A percentile compares a stretch with the other conserved stretches of the same genome.
phyloP scores from a whole-genome alignment of 2,329 filamentous ascomycete species.

The Amesomyces nigricolor region DNA sequence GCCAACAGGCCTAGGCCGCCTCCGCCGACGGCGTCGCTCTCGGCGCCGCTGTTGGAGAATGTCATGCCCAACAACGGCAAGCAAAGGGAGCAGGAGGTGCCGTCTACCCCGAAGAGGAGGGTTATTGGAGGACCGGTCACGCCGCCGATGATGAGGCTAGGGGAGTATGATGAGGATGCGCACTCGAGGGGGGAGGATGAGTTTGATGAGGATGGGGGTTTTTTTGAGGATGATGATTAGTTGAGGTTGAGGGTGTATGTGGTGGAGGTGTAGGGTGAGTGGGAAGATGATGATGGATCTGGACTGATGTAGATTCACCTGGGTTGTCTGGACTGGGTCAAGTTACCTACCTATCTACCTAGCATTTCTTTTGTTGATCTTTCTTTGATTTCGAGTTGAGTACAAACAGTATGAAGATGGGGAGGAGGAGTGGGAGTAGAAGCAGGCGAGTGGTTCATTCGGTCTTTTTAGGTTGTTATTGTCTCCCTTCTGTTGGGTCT shows the following conservation, averaged over 20 bases:
- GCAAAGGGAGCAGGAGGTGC: conserved; percentile 36
- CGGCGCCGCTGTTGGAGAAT: neutral
- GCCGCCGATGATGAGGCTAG: conserved; percentile 56
- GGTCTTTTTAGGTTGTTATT: too few relatives aligned
- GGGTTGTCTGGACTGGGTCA: neutral
- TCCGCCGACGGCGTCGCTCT: conserved; percentile 30
- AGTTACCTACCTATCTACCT: neutral
- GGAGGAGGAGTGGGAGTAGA: neutral
- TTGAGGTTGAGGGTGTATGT: too few relatives aligned
- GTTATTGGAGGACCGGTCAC: conserved; percentile 42
- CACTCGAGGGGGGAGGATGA: conserved; percentile 36
- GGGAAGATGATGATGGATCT: too few relatives aligned
- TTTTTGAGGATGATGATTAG: conserved; percentile 26
- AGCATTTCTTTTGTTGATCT: conserved; percentile 2
- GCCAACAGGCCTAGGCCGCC: conserved; percentile 33
- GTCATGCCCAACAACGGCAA: conserved; percentile 7
- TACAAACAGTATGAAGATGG: neutral
- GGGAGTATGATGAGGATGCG: conserved; percentile 57
- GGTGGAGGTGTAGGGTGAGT: neutral
- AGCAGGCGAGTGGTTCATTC: too few relatives aligned
- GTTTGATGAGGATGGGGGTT: conserved; percentile 27
- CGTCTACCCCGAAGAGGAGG: conserved; percentile 36
- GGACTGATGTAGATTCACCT: neutral
- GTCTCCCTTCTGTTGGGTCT: too few relatives aligned
- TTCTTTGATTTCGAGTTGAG: conserved; percentile 1